phyloP scores from a whole-genome alignment of 2,329 filamentous ascomycete species.

The Cadophora luteo-olivacea region DNA sequence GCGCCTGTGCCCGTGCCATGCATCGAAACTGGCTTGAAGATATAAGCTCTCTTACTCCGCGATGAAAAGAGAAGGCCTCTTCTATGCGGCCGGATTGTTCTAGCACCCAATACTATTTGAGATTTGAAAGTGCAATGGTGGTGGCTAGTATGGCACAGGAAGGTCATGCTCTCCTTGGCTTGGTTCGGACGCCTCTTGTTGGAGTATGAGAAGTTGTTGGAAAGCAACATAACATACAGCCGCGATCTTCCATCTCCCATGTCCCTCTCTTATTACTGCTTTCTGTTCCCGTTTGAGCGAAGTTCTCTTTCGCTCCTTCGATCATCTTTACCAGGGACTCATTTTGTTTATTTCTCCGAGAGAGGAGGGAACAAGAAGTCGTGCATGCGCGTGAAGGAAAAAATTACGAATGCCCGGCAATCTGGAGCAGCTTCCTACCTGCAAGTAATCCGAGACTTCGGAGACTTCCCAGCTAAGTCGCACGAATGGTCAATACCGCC shows the following conservation, averaged over 20 bases:
- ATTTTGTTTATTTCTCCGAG: background rate
- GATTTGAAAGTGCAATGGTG: conserved; percentile 3
- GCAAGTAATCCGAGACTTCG: background rate
- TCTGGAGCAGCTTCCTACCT: background rate
- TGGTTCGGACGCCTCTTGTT: background rate
- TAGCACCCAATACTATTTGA: conserved; percentile 2
- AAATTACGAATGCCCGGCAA: conserved; percentile 2
- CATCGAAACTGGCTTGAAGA: conserved; percentile 6
- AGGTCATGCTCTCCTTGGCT: background rate
- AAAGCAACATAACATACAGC: background rate
- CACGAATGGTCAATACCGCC: background rate
- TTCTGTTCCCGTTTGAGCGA: background rate
- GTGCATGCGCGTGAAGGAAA: conserved; percentile 5
- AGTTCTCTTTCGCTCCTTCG: too few relatives aligned
- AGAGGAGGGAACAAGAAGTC: background rate
- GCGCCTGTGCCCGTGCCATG: conserved; percentile 9
- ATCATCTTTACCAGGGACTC: background rate
- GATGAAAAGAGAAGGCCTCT: background rate
- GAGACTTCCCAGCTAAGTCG: background rate
- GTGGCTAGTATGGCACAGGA: conserved; percentile 7
- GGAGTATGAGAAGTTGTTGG: background rate
- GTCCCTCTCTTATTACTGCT: background rate
- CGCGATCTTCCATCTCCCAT: background rate
- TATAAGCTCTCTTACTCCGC: conserved; percentile 3
- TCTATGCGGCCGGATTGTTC: conserved; percentile 13